These are phyloP conservation scores for Seminavis robusta DNA, from an alignment of 108 stramenopile genomes.

Conservation along the genomic window DNA sequence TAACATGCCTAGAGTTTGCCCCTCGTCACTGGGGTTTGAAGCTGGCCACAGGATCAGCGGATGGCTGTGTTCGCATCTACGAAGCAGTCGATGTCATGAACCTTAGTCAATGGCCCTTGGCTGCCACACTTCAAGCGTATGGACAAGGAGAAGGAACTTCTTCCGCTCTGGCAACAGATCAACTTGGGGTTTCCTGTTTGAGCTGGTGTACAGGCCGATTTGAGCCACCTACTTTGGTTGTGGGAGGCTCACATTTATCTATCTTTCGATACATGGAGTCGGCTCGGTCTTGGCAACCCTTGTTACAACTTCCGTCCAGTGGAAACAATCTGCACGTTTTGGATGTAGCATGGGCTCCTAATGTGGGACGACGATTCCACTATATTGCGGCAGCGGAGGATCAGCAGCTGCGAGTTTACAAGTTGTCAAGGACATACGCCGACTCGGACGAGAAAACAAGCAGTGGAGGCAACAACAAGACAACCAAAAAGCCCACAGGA, in stretches of 20 bases:
- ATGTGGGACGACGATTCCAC: slow-evolving; percentile 88
- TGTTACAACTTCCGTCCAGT: slow-evolving; percentile 48
- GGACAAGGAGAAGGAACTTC: slow-evolving; percentile 38
- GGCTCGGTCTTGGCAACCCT: slow-evolving; percentile 58
- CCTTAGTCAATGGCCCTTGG: slow-evolving; percentile 82
- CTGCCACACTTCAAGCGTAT: slow-evolving; percentile 46
- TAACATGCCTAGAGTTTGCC: slow-evolving; percentile 88
- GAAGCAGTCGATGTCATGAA: slow-evolving; percentile 93
- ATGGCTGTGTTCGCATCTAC: slow-evolving; percentile 86
- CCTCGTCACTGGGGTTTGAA: slow-evolving; percentile 88
- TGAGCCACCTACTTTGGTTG: slow-evolving; percentile 83
- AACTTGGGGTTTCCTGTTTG: slow-evolving; percentile 69
- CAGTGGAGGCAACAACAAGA: slow-evolving; percentile 1
- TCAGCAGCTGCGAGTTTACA: slow-evolving; percentile 35
- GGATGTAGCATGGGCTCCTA: slow-evolving; percentile 94
- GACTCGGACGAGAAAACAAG: slow-evolving; percentile 12
- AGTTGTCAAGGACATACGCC: slow-evolving; percentile 12
- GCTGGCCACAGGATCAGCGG: slow-evolving; percentile 85
- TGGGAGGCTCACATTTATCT: slow-evolving; percentile 60
- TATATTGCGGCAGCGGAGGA: slow-evolving; percentile 74
- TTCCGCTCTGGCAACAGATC: slow-evolving; percentile 24
- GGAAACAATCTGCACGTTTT: slow-evolving; percentile 51
- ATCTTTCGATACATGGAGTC: slow-evolving; percentile 69
- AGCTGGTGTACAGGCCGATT: slow-evolving; percentile 90
- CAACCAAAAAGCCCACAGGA: slow-evolving; percentile 8